These are phyloP conservation scores for Podospora pseudocomata DNA, from an alignment of 495 filamentous ascomycete genomes.

Conservation along the genomic window DNA sequence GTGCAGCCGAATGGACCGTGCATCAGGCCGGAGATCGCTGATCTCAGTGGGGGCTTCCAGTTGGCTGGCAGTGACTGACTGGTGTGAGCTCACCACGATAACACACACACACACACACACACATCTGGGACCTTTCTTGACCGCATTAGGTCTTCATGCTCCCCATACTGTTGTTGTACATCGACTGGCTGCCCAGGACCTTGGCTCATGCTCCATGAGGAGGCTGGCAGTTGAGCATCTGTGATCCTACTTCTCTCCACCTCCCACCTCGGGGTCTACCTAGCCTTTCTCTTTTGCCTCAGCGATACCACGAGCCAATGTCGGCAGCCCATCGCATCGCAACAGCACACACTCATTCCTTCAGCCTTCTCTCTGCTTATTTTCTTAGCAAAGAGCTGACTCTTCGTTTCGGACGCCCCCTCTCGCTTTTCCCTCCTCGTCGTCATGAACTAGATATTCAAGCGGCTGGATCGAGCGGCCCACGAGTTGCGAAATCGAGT, in stretches of 20 bases:
- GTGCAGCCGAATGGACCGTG: slow-evolving; percentile 1
- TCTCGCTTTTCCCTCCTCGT: background rate
- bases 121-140: background rate
- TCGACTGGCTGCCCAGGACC: background rate
- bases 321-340: background rate
- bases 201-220: background rate
- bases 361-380: background rate
- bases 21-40: background rate
- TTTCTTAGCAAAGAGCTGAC: background rate
- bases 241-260: background rate
- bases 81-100: background rate
- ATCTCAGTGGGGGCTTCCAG: background rate
- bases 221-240: background rate
- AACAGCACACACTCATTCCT: background rate
- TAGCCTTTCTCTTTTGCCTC: background rate
- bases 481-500: slow-evolving; percentile 21
- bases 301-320: slow-evolving; percentile 3
- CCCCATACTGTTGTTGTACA: background rate
- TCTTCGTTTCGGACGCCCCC: background rate
- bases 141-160: background rate
- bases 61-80: background rate
- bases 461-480: slow-evolving; percentile 28
- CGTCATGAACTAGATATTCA: slow-evolving; percentile 35
- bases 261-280: background rate
- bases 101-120: background rate